Evolutionary conservation across 73 alveolate genomes (phyloP), one percentile per base, ranked within the genome.

Genomic region (Paramecium octaurelia): DNA sequence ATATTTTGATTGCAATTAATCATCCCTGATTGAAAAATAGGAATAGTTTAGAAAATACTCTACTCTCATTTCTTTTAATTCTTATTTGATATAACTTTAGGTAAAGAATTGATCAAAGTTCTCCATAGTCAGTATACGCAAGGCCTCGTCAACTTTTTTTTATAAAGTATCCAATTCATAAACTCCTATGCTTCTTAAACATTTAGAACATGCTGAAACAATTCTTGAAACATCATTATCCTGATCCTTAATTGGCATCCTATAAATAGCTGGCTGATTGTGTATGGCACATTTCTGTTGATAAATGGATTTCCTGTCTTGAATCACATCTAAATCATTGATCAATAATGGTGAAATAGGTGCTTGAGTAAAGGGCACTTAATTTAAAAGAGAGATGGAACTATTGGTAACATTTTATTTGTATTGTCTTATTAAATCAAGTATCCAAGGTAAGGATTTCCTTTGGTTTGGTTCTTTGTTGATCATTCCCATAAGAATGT

Each of bases 391-490:
- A 34, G 84, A 64, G 24, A 64, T 12, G 20, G 84, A 64, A 64
- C 12, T 64, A 64, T 27, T 31, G 23, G 50, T 31, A 2, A 20
- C 46, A 64, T 23, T 64, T n/a, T 73, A 40, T 21, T 80, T 80
- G 91, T 80, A 80, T 80, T 80, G 76, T 27, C 57, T 80, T 10
- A 46, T 80, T 46, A 42, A 24, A 42, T 80, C 91, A 48, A 80
- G 42, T 20, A 44, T 11, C 50, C 46, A 80, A 0, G 42, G 23
- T 14, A 80, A 35, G 1, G 75, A 40, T 35, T 46, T 80, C 57
- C 91, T 40, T 24, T 27, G 27, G n/a, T 21, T 46, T 5, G 91
- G 76, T 23, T 80, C 91, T 44, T 43, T 80, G 2, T 44, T 29
- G 11, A 80, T 80, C 91, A 80, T 48, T 11, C 91, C 75, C 48